Conservation (phyloP, 352 stramenopile species). For the Pilasporangium apinafurcum region DNA sequence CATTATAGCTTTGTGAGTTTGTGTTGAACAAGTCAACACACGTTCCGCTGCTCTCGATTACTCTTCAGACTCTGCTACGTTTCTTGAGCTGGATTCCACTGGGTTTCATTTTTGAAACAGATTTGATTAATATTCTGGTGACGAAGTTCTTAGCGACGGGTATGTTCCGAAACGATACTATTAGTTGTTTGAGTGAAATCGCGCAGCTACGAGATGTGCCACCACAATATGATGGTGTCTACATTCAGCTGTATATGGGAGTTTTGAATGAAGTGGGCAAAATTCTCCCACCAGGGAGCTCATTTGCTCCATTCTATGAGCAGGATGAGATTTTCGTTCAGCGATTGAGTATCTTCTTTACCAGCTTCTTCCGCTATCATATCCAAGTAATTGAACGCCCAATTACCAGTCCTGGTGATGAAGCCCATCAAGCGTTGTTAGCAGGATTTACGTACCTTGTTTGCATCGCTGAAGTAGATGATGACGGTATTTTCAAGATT, state of each 20-base stretch:
- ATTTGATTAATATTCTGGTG: slow-evolving; percentile 93
- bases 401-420: slow-evolving; percentile 69
- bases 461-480: slow-evolving; percentile 87
- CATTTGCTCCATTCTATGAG: slow-evolving; percentile 91
- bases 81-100: slow-evolving; percentile 99
- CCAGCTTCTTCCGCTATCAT: slow-evolving; percentile 92
- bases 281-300: slow-evolving; percentile 87
- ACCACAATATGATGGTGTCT: slow-evolving; percentile 91
- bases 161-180: slow-evolving; percentile 95
- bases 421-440: slow-evolving; percentile 88
- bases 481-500: slow-evolving; percentile 98
- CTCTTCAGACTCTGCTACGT: slow-evolving; percentile 94
- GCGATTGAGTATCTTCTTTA: slow-evolving; percentile 97
- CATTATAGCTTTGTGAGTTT: slow-evolving; percentile 93
- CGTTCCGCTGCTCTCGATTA: slow-evolving; percentile 92
- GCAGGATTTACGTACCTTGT: slow-evolving; percentile 93
- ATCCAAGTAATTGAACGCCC: slow-evolving; percentile 92
- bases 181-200: slow-evolving; percentile 99
- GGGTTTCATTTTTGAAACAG: slow-evolving; percentile 98
- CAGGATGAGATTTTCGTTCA: slow-evolving; percentile 97
- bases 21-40: slow-evolving; percentile 94
- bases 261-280: slow-evolving; percentile 91
- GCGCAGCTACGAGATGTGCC: slow-evolving; percentile 91
- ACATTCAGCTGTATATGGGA: slow-evolving; percentile 93
- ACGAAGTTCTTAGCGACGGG: slow-evolving; percentile 95